Evolutionary conservation across 2,329 filamentous ascomycete species (phyloP).

Genomic region (Xylariaceae sp.): DNA sequence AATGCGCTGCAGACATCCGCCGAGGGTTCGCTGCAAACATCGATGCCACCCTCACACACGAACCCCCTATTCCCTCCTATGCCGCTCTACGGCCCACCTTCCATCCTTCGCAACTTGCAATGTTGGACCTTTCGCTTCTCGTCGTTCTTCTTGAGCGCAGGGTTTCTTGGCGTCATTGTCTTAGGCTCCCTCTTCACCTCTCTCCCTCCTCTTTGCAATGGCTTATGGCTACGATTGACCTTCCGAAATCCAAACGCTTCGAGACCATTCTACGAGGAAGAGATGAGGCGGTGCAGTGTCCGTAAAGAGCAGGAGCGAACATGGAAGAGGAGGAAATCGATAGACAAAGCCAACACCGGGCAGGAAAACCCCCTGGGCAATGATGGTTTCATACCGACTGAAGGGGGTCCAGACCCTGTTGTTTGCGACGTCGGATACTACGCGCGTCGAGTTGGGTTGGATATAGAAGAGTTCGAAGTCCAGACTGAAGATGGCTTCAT

Average conservation of each 20-base stretch:
- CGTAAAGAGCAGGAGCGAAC: slow-evolving; percentile 55
- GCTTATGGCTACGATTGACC: slow-evolving; percentile 50
- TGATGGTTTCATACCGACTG: slow-evolving; percentile 66
- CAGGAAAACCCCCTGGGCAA: slow-evolving; percentile 37
- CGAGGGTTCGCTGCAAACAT: slow-evolving; percentile 42
- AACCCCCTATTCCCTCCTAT: slow-evolving; percentile 81
- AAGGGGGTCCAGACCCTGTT: slow-evolving; percentile 76
- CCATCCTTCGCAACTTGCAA: slow-evolving; percentile 60
- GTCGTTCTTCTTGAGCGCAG: slow-evolving; percentile 72
- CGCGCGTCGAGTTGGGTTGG: slow-evolving; percentile 79
- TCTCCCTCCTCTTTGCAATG: slow-evolving; percentile 48
- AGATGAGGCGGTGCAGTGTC: slow-evolving; percentile 52
- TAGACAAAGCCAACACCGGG: slow-evolving; percentile 37
- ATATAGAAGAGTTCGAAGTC: slow-evolving; percentile 77
- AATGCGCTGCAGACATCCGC: slow-evolving; percentile 40
- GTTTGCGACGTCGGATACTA: slow-evolving; percentile 81
- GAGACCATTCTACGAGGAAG: slow-evolving; percentile 71
- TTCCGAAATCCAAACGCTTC: slow-evolving; percentile 55
- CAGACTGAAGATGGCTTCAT: slow-evolving; percentile 94
- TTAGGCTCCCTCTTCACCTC: slow-evolving; percentile 68
- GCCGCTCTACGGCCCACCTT: slow-evolving; percentile 75
- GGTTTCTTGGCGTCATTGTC: slow-evolving; percentile 73
- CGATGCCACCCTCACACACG: slow-evolving; percentile 63
- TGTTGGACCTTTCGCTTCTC: slow-evolving; percentile 61
- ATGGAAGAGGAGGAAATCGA: slow-evolving; percentile 54